Conservation (phyloP, 257 asterid species). For the Craterostigma plantagineum region DNA sequence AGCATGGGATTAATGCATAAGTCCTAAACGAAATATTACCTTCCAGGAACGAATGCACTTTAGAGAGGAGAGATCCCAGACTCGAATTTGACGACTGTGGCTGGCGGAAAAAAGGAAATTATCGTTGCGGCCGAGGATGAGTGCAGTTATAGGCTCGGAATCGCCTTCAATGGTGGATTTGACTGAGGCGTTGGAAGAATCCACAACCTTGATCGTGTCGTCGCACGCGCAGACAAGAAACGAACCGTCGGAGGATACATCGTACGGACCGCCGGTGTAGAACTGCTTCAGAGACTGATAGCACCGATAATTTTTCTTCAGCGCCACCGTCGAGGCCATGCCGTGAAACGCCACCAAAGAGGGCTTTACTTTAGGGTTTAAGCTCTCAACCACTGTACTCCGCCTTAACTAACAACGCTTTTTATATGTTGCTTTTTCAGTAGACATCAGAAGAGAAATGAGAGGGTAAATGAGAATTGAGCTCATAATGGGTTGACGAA, state of each 20-base stretch:
- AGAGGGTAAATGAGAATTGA: too few relatives aligned
- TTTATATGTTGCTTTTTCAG: too few relatives aligned
- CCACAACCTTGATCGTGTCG: constrained; percentile 51
- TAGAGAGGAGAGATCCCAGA: constrained; percentile 72
- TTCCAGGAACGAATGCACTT: constrained; percentile 93
- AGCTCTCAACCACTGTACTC: too few relatives aligned
- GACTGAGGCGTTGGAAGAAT: constrained; percentile 53
- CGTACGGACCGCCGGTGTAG: constrained; percentile 80
- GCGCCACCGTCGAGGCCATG: constrained; percentile 13
- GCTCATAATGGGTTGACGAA: too few relatives aligned
- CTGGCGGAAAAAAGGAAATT: constrained; percentile 61
- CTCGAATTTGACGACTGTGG: constrained; percentile 86
- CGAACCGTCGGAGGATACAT: constrained; percentile 68
- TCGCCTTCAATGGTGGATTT: constrained; percentile 83
- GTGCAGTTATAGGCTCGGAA: constrained; percentile 70
- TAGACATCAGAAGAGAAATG: too few relatives aligned
- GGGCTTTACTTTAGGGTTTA: too few relatives aligned
- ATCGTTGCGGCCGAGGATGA: constrained; percentile 45
- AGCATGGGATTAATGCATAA: background rate
- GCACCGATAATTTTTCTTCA: constrained; percentile 62
- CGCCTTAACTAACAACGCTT: too few relatives aligned
- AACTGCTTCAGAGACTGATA: constrained; percentile 62
- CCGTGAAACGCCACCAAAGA: too few relatives aligned
- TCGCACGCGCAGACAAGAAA: constrained; percentile 74
- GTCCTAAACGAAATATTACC: constrained; percentile 34